Base-by-base conservation (phyloP, 2,329 filamentous ascomycete species). In the Chaetomium olivaceum region DNA sequence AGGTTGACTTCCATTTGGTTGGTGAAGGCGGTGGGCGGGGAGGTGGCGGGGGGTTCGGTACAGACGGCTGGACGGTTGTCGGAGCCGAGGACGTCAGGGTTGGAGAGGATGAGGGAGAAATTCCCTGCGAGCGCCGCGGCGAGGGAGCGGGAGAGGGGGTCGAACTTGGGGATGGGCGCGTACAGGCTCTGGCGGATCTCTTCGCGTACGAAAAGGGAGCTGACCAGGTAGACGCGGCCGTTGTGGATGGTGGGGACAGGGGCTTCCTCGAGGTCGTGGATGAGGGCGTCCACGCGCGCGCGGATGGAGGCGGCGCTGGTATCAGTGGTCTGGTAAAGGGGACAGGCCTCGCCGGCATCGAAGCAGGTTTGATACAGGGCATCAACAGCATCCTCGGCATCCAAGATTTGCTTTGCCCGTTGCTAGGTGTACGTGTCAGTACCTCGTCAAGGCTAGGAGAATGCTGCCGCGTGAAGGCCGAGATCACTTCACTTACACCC, bases 351-450 rank as follows among this genome's bases (percentile, higher is more conserved):
- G 31, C 64, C 64, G 14, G 64, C 64, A 14, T 64, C 51, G 61
- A 66, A 63, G 56, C 67, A 68, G 48, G 56, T 63, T 23, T 21
- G 25, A 56, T 68, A 68, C 43, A 68, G 64, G 36, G 7, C 7
- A 51, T 66, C 59, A n/a, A 67, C 8, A 6, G 43, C 58, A 1
- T 19, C 23, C 29, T 68, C 67, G 3, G 54, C 55, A 43, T 68
- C 61, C n/a, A n/a, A 39, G 21, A 62, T 23, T 16, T 59, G 59
- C 54, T 43, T 66, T 6, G 16, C 7, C 36, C 54, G 58, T 39
- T 43, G 39, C 61, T 63, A 25, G 43, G 11, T 63, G 33, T 12
- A 36, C 33, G 8, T 23, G 46, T 59, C 31, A 46, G 36, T 8
- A 5, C 16, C 19, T 43, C 43, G 29, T 39, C 12, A 2, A 4